These are phyloP conservation scores for Phytopythium boreale DNA, from an alignment of 352 stramenopile genomes.

Conservation along the genomic window DNA sequence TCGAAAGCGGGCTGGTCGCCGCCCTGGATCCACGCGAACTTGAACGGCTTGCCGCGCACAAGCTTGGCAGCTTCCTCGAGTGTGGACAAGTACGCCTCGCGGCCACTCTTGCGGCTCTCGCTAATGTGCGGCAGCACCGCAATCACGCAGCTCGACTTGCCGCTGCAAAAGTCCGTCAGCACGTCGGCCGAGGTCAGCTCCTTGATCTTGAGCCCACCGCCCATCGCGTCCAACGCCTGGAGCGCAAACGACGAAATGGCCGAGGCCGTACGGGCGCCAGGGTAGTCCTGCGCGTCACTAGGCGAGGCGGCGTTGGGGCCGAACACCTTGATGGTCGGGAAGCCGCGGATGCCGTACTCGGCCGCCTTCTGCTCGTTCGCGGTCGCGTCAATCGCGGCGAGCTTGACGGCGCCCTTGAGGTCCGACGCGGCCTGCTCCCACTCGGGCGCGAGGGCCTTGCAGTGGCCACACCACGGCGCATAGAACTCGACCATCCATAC, in stretches of 20 bases:
- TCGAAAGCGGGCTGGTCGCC: slow-evolving; percentile 86
- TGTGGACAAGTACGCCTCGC: slow-evolving; percentile 82
- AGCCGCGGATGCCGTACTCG: slow-evolving; percentile 90
- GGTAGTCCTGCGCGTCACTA: slow-evolving; percentile 77
- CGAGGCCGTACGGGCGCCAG: slow-evolving; percentile 79
- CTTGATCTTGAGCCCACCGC: slow-evolving; percentile 74
- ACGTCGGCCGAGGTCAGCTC: slow-evolving; percentile 64
- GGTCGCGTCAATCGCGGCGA: slow-evolving; percentile 92
- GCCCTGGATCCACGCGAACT: slow-evolving; percentile 90
- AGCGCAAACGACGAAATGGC: slow-evolving; percentile 83
- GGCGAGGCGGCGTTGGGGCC: slow-evolving; percentile 56
- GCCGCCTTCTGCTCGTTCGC: slow-evolving; percentile 88
- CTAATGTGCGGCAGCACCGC: slow-evolving; percentile 88
- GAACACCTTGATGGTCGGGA: slow-evolving; percentile 96
- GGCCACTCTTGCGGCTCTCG: slow-evolving; percentile 80
- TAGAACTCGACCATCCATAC: slow-evolving; percentile 93
- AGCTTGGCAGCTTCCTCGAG: slow-evolving; percentile 82
- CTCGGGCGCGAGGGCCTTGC: slow-evolving; percentile 89
- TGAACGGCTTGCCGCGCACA: slow-evolving; percentile 88
- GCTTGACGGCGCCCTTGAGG: slow-evolving; percentile 85
- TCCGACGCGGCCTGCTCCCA: slow-evolving; percentile 90
- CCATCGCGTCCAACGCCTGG: slow-evolving; percentile 63
- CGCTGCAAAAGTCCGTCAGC: slow-evolving; percentile 81
- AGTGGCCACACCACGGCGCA: slow-evolving; percentile 92
- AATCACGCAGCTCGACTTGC: slow-evolving; percentile 89